Evolutionary conservation across 75 land plant species (phyloP).

Genomic region (Azolla pinnata): DNA sequence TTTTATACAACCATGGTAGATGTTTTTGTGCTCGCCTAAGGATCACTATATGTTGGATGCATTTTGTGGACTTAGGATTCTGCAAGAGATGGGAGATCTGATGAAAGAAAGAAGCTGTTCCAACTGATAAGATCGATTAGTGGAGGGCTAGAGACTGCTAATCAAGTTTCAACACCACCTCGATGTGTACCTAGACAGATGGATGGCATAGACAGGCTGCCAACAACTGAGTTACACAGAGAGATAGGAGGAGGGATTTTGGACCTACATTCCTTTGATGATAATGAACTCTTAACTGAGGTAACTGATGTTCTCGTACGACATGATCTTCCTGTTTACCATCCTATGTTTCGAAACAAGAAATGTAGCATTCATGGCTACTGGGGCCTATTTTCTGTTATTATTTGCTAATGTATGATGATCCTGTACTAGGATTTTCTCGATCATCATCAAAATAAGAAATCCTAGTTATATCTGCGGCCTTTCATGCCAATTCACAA

Average conservation of each 20-base stretch:
- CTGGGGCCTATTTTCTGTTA: too few relatives aligned
- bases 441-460: too few relatives aligned
- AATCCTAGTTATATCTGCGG: too few relatives aligned
- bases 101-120: constrained; percentile 42
- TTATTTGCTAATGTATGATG: too few relatives aligned
- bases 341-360: too few relatives aligned
- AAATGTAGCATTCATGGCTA: too few relatives aligned
- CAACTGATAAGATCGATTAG: constrained; percentile 35
- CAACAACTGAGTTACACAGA: constrained; percentile 83
- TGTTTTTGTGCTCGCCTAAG: neutral
- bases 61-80: constrained; percentile 18
- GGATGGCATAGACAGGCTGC: constrained; percentile 48
- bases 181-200: constrained; percentile 10
- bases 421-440: too few relatives aligned
- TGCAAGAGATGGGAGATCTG: constrained; percentile 39
- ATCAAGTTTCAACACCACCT: constrained; percentile 26
- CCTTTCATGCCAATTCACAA: too few relatives aligned
- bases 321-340: too few relatives aligned
- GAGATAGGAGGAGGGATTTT: constrained; percentile 94
- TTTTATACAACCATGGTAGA: too few relatives aligned
- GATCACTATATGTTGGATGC: neutral
- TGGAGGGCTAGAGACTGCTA: constrained; percentile 20
- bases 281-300: constrained; percentile 83
- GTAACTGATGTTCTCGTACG: too few relatives aligned
- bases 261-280: constrained; percentile 91